Evolutionary conservation across 768 basidiomycete species (phyloP).

Genomic region (Psilocybe subaeruginosa): DNA sequence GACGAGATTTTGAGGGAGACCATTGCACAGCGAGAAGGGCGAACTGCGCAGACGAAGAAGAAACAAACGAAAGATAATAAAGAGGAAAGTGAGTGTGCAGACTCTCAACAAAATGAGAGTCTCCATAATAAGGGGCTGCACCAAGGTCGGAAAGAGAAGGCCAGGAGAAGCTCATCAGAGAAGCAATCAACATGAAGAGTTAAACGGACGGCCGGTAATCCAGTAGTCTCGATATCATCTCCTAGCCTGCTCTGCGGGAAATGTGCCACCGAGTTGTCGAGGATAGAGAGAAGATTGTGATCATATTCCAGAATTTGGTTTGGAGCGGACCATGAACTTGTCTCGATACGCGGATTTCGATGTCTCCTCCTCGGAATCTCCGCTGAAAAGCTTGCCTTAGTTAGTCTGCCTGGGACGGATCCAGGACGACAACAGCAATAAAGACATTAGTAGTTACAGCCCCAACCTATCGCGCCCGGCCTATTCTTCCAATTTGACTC

Average conservation of each 20-base stretch:
- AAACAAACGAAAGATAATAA: background rate
- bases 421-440: background rate
- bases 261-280: constrained; percentile 9
- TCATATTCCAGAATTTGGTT: background rate
- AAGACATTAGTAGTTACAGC: background rate
- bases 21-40: constrained; percentile 15
- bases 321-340: background rate
- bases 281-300: constrained; percentile 8
- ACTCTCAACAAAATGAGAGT: constrained; percentile 4
- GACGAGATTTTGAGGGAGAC: constrained; percentile 11
- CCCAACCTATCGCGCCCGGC: background rate
- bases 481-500: constrained; percentile 25
- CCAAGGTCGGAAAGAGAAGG: constrained; percentile 5
- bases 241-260: constrained; percentile 6
- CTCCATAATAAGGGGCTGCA: constrained; percentile 1
- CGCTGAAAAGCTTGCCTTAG: background rate
- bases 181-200: constrained; percentile 3
- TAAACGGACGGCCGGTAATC: constrained; percentile 13
- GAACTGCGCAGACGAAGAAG: constrained; percentile 1
- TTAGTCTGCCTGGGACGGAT: background rate
- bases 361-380: constrained; percentile 24
- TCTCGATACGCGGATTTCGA: constrained; percentile 30
- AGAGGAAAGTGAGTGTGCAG: constrained; percentile 4
- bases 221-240: constrained; percentile 12
- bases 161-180: constrained; percentile 7